Base-by-base conservation (phyloP, 805 yeast species). In the Maudiozyma saulgeensis region DNA sequence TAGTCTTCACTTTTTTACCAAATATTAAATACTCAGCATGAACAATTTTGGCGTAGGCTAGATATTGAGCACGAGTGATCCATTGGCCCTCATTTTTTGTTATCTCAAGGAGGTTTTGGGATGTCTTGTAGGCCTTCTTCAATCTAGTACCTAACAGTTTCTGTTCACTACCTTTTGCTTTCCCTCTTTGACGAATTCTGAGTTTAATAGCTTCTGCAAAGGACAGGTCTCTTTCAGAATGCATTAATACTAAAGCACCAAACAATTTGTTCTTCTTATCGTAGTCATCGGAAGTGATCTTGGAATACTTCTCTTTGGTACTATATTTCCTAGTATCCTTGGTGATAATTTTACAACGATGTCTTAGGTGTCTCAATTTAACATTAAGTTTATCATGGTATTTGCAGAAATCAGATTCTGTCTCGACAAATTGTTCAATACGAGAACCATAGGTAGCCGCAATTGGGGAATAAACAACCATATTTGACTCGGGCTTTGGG, bases 201-300 rank as follows among this genome's bases (percentile, higher is more conserved):
- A 62, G 35, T 46, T 63, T 65, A 38, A 63, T 55, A 19, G 51
- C 49, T 49, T 66, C 68, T 15, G 55, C 63, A 18, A 61, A 45
- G 5, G 65, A 59, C 31, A 62, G 70, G 56, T 87, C 86, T 61
- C 96, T 77, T 66, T 93, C 98, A 1, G 84, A 81, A n/a, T 76
- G 75, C 50, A 80, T 70, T 23, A 89, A 68, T n/a, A 80, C 64
- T 25, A 88, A 67, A 39, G 74, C 71, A 34, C 82, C 91, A 60
- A 69, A 79, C 34, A 66, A 52, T 52, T 75, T 69, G 12, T 66
- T 63, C 56, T 86, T 79, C 19, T 63, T 53, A 4, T 67, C 73
- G 54, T 82, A 82, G 49, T 79, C 76, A 7, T 72, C 80, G 0
- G 67, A 49, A 1, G 73, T 58, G 26, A 85, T 72, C 31, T 68